Evolutionary conservation across 345 rosid species (phyloP).

Genomic region (Geranium brycei): DNA sequence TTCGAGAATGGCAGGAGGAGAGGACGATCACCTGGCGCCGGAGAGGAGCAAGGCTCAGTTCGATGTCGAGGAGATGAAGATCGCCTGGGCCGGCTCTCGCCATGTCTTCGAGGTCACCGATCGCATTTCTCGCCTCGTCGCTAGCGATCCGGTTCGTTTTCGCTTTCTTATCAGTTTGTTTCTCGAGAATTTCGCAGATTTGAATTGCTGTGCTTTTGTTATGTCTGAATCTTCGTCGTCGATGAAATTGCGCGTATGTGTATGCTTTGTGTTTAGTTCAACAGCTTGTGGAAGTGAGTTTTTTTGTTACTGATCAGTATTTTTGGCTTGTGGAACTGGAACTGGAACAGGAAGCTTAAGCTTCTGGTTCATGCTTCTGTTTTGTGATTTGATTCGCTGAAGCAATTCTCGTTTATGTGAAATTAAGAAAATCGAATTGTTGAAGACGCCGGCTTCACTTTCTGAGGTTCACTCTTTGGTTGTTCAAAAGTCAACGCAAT

Average conservation of each 20-base stretch:
- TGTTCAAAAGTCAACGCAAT: not conserved
- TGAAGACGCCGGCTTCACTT: not conserved
- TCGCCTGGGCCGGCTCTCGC: slow-evolving; percentile 94
- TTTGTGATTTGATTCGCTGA: not conserved
- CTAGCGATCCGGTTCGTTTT: slow-evolving; percentile 68
- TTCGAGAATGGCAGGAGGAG: slow-evolving; percentile 34
- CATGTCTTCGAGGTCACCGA: slow-evolving; percentile 64
- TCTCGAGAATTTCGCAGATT: not conserved
- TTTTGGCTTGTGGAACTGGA: not conserved
- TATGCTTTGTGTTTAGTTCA: too few relatives aligned
- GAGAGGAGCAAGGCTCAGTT: slow-evolving; percentile 77
- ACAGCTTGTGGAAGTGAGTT: too few relatives aligned
- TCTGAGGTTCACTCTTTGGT: not conserved
- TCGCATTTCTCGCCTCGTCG: slow-evolving; percentile 80
- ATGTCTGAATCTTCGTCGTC: too few relatives aligned
- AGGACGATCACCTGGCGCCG: slow-evolving; percentile 43
- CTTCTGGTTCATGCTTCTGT: not conserved
- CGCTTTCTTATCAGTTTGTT: not conserved
- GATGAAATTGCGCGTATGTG: too few relatives aligned
- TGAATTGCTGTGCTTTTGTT: not conserved
- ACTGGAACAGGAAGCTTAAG: not conserved
- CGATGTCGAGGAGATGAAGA: slow-evolving; percentile 80
- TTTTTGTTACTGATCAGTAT: not conserved
- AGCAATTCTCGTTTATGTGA: not conserved
- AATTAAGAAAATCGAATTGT: not conserved